Evolutionary conservation across 495 filamentous ascomycete species (phyloP).

Genomic region (Aspergillus asperescens): DNA sequence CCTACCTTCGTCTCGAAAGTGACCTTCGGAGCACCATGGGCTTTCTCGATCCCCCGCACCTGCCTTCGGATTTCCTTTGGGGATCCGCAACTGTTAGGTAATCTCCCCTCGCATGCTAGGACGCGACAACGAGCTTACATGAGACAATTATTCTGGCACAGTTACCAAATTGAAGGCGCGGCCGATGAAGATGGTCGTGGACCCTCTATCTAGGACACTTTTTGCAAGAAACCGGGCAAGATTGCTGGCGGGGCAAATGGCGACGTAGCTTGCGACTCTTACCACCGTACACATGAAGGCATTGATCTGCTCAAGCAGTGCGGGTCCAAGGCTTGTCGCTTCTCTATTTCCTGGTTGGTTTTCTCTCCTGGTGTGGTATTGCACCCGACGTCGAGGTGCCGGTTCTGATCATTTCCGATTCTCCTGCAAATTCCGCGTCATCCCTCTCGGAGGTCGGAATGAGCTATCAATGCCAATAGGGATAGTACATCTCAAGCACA

Average conservation of each 20-base stretch:
- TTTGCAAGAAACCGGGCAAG: conserved; percentile 67
- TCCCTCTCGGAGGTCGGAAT: conserved; percentile 52
- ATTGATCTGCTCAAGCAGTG: conserved; percentile 64
- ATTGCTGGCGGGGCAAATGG: conserved; percentile 66
- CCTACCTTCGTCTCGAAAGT: neutral
- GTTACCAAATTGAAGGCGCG: conserved; percentile 75
- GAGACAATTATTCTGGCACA: conserved; percentile 21
- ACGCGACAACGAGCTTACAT: conserved; percentile 2
- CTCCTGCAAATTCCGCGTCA: conserved; percentile 56
- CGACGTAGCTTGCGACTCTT: conserved; percentile 69
- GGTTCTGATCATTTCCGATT: conserved; percentile 23
- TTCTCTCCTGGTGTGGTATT: conserved; percentile 20
- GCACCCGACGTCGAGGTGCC: too few species aligned
- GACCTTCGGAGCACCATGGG: conserved; percentile 25
- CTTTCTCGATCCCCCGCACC: conserved; percentile 32
- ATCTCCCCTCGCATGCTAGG: neutral
- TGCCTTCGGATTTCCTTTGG: conserved; percentile 74
- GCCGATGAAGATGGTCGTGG: conserved; percentile 62
- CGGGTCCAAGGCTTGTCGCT: conserved; percentile 63
- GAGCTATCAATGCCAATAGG: conserved; percentile 40
- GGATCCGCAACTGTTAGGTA: conserved; percentile 76
- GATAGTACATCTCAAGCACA: conserved; percentile 1
- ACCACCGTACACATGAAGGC: conserved; percentile 66
- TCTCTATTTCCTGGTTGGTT: conserved; percentile 68
- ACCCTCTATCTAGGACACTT: conserved; percentile 73